A percentile compares a stretch with the other conserved stretches of the same genome.
These are phyloP conservation scores for Escallonia rubra DNA, from an alignment of 129 eudicot genomes.

Conservation along the genomic window DNA sequence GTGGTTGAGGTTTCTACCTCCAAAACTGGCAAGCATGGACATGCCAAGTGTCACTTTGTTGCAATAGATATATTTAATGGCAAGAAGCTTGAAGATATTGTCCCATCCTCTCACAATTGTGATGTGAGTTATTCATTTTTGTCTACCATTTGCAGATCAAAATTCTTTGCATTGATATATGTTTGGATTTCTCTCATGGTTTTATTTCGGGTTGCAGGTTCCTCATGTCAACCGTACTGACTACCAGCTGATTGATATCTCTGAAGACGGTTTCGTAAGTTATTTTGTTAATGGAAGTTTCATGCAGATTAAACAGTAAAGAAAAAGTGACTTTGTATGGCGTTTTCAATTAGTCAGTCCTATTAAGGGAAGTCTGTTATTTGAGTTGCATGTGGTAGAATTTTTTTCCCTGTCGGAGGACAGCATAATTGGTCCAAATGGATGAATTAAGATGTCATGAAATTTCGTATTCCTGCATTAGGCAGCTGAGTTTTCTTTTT, in stretches of 20 bases:
- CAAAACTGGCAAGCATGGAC: conserved; percentile 49
- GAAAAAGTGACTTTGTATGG: no score
- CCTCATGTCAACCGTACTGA: conserved; percentile 45
- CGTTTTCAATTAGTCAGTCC: no score
- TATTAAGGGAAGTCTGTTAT: no score
- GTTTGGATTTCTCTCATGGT: no score
- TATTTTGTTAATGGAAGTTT: neutral
- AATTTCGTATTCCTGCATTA: no score
- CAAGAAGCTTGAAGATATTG: conserved; percentile 45
- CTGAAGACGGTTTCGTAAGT: conserved; percentile 48
- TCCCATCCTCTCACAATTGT: conserved; percentile 50
- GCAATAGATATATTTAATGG: conserved; percentile 38
- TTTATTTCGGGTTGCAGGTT: conserved; percentile 13
- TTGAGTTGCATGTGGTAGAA: no score
- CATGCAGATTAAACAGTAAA: no score
- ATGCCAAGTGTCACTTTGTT: conserved; percentile 52
- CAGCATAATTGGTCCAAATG: no score
- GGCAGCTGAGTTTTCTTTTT: no score
- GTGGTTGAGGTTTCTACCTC: conserved; percentile 47
- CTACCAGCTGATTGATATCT: conserved; percentile 40
- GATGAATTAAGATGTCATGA: no score
- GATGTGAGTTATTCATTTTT: conserved; percentile 22
- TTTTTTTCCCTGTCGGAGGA: no score
- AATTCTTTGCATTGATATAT: no score
- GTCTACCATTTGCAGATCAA: neutral